Base-by-base conservation (phyloP, 2,329 filamentous ascomycete species). In the Pestalotiopsis sp. region DNA sequence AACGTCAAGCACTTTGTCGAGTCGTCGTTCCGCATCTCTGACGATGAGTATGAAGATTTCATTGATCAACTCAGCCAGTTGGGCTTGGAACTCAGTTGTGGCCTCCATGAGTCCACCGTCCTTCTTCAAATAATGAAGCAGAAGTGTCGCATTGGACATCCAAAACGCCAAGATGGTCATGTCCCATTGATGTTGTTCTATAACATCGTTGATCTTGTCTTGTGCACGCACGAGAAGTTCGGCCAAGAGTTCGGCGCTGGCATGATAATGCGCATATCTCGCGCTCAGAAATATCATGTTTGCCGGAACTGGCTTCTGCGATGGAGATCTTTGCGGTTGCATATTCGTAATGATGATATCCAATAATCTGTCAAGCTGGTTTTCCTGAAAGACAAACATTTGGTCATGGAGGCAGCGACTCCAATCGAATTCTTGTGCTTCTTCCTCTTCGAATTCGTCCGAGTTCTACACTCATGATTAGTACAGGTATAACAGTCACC, bases 131-230 rank as follows among this genome's bases (percentile, higher is more conserved):
- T 99, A 99, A 80, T 99, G 95, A 66, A 98, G 84, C n/a, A 99
- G 83, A 52, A 99, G 83, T 0, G 96, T 99, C 9, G 94, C 94
- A 79, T 99, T 99, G 1, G 96, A 98, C 76, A 98, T 94, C 96
- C 96, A 99, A 78, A 99, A 99, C 2, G 96, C 96, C 49, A 99
- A 85, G 73, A 99, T 97, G 0, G 96, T 99, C 96, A 99, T 99
- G 78, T 99, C 96, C 96, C 96, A 98, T 78, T 99, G 96, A 76
- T 95, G 91, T 70, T 89, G 89, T 80, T 98, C 96, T n/a, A 99
- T 94, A 38, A 98, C 94, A 69, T 94, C 92, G 77, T 98, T 98
- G 75, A 99, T 98, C 80, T 95, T 96, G 76, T 97, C 94, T 88
- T 97, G 97, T 49, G 96, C 94, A 45, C 92, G 91, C 31, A 93